Conservation (phyloP, 2,329 filamentous ascomycete genomes). For the Aplosporella prunicola region DNA sequence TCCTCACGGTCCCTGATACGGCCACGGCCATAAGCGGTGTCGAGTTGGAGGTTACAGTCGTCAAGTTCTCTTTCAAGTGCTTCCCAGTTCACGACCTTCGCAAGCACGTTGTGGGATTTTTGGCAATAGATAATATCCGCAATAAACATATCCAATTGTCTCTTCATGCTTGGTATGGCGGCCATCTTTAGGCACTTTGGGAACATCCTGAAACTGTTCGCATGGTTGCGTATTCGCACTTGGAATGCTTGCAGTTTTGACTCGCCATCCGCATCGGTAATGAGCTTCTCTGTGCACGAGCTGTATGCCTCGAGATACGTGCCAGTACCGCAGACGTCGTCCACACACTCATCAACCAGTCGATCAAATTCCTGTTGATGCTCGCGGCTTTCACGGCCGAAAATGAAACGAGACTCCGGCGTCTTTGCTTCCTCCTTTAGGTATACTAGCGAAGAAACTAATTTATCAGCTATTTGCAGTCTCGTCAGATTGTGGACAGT, state of each 20-base stretch:
- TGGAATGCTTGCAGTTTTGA: background rate
- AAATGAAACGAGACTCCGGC: too few species aligned
- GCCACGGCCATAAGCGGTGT: too few species aligned
- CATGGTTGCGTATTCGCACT: background rate
- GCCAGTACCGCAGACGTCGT: background rate
- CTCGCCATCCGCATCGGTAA: background rate
- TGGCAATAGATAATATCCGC: slow-evolving; percentile 1
- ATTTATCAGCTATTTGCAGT: background rate
- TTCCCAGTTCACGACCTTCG: slow-evolving; percentile 6
- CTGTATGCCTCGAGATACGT: background rate
- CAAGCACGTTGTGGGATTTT: background rate
- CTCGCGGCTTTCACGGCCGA: slow-evolving; percentile 1
- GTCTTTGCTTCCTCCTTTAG: too few species aligned
- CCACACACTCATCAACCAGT: slow-evolving; percentile 1
- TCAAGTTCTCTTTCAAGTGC: slow-evolving; percentile 3
- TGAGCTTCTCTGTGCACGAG: background rate
- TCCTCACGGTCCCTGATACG: background rate
- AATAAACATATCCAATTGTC: background rate
- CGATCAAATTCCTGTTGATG: slow-evolving; percentile 4
- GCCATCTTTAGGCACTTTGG: background rate
- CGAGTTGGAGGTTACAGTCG: too few species aligned
- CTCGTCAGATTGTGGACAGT: background rate
- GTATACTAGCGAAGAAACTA: too few species aligned
- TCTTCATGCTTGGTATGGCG: slow-evolving; percentile 2
- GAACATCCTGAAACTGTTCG: background rate